phyloP scores from a whole-genome alignment of 2,329 filamentous ascomycete genomes.

The Pseudocercospora fuligena region DNA sequence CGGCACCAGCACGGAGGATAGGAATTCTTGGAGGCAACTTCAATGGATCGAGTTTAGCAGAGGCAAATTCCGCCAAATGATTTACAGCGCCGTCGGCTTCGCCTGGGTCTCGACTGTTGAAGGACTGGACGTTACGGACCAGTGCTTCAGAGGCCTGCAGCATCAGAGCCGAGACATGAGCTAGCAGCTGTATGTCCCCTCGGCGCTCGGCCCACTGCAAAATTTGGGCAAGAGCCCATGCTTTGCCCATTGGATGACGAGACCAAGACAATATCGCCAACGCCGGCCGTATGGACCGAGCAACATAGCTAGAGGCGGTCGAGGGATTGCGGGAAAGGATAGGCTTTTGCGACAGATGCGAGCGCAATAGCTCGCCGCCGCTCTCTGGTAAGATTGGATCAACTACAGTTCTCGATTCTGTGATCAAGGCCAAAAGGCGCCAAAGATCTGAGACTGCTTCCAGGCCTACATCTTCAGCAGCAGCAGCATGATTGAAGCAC shows the following conservation, averaged over 20 bases:
- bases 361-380: not conserved
- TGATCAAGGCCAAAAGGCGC: constrained; percentile 76
- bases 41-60: not conserved
- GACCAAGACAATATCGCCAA: constrained; percentile 1
- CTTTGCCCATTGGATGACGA: constrained; percentile 59
- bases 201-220: constrained; percentile 64
- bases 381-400: not conserved
- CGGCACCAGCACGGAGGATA: constrained; percentile 24
- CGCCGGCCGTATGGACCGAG: not conserved
- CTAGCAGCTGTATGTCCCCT: constrained; percentile 69
- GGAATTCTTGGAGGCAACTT: constrained; percentile 17
- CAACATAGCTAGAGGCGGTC: constrained; percentile 8
- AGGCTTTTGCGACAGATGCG: constrained; percentile 11
- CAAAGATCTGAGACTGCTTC: constrained; percentile 79
- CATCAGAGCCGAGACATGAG: constrained; percentile 67
- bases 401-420: constrained; percentile 65
- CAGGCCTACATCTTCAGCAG: constrained; percentile 73
- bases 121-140: not conserved
- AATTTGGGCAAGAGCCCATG: constrained; percentile 62
- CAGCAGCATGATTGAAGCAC: constrained; percentile 79
- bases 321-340: constrained; percentile 19
- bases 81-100: not conserved
- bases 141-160: constrained; percentile 46
- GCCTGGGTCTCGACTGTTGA: not conserved
- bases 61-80: not conserved